Evolutionary conservation across 805 yeast genomes (phyloP).

Genomic region (Ascoidea asiatica): DNA sequence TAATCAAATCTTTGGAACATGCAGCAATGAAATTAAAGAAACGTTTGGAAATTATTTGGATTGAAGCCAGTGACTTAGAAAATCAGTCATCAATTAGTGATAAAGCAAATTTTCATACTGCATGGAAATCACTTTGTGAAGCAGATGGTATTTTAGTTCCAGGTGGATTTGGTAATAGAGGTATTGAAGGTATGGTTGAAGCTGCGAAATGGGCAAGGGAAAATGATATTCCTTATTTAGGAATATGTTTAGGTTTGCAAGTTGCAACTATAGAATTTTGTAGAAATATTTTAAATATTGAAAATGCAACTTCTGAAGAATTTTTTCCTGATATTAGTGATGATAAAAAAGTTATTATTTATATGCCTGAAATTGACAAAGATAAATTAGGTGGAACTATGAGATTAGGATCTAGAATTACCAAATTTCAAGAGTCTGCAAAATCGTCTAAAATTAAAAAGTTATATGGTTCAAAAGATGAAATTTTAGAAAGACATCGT

Average conservation of each 20-base stretch:
- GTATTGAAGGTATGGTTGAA: slow-evolving; percentile 95
- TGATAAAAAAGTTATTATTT: slow-evolving; percentile 61
- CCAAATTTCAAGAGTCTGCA: slow-evolving; percentile 58
- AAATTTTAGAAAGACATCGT: slow-evolving; percentile 89
- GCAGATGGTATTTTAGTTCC: slow-evolving; percentile 97
- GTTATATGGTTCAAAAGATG: slow-evolving; percentile 58
- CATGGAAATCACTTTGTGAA: slow-evolving; percentile 86
- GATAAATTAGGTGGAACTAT: slow-evolving; percentile 95
- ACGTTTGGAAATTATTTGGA: slow-evolving; percentile 85
- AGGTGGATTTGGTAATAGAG: slow-evolving; percentile 96
- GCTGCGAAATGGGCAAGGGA: slow-evolving; percentile 99
- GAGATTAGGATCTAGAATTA: slow-evolving; percentile 93
- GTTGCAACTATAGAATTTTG: slow-evolving; percentile 91
- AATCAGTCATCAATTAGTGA: slow-evolving; percentile 46
- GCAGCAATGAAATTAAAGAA: slow-evolving; percentile 82
- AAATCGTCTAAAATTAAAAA: slow-evolving; percentile 60
- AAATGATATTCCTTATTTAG: slow-evolving; percentile 84
- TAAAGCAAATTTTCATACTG: slow-evolving; percentile 77
- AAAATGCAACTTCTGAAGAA: slow-evolving; percentile 70
- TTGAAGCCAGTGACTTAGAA: slow-evolving; percentile 87
- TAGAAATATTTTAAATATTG: slow-evolving; percentile 60
- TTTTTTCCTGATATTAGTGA: slow-evolving; percentile 53
- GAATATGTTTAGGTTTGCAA: slow-evolving; percentile 96
- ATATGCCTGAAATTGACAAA: slow-evolving; percentile 98
- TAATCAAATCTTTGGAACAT: slow-evolving; percentile 91